A percentile compares a stretch with the other conserved stretches of the same genome.
phyloP scores from a whole-genome alignment of 2,329 filamentous ascomycete species.

The Aspergillus pseudoviridinutans region DNA sequence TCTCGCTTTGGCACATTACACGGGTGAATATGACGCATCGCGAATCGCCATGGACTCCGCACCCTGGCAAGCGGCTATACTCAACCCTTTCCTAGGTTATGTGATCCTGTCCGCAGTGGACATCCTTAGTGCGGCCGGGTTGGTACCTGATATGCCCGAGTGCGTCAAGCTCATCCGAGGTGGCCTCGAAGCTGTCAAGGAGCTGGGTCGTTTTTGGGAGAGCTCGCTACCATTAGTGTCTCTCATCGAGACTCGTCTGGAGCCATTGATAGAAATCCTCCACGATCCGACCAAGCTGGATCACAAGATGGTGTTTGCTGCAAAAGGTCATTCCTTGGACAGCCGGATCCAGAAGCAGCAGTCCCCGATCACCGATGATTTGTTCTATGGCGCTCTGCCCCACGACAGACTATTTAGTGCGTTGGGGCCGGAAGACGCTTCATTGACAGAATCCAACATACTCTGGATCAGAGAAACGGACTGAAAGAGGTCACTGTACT shows the following conservation, averaged over 20 bases:
- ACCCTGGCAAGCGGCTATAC: conserved; percentile 39
- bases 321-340: conserved; percentile 37
- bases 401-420: conserved; percentile 27
- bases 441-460: conserved; percentile 22
- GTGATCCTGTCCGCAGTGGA: conserved; percentile 62
- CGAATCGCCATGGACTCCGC: conserved; percentile 14
- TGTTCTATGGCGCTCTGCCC: conserved; percentile 37
- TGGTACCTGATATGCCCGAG: conserved; percentile 48
- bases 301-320: conserved; percentile 35
- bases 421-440: conserved; percentile 26
- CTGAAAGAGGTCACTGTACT: neutral
- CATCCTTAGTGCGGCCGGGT: conserved; percentile 59
- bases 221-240: conserved; percentile 51
- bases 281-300: conserved; percentile 29
- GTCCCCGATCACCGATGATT: conserved; percentile 35
- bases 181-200: conserved; percentile 53
- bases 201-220: conserved; percentile 58
- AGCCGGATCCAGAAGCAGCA: conserved; percentile 22
- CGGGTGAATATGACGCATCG: conserved; percentile 20
- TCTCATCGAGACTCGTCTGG: conserved; percentile 46
- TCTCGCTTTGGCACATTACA: conserved; percentile 20
- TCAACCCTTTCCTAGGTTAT: conserved; percentile 61
- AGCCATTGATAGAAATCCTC: conserved; percentile 39
- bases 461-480: conserved; percentile 23
- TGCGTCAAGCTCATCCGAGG: conserved; percentile 54